Evolutionary conservation across 495 filamentous ascomycete species (phyloP), one percentile per base, ranked within the genome.

Genomic region (Choiromyces venosus): DNA sequence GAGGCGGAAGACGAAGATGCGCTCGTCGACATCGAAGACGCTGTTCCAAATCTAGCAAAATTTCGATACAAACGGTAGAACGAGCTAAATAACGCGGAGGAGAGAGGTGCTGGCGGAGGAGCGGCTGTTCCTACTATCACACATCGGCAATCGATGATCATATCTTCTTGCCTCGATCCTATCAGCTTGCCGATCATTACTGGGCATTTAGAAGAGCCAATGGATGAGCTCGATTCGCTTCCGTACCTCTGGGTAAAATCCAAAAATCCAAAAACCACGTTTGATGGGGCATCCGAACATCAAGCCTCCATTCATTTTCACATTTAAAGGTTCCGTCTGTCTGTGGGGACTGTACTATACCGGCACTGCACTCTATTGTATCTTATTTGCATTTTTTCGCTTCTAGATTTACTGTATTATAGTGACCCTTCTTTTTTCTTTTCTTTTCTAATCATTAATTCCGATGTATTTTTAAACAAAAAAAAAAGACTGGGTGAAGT

Each of bases 11-110:
- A 71, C n/a, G 72, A 79, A 33, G 79, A 78, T 33, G 79, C 71
- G 37, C 76, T 74, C 29, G 79, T 80, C 67, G 79, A 79, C 68
- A 74, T 82, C 18, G 81, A 83, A 29, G 81, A 81, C 33, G 66
- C 68, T 25, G 73, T 77, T 44, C 74, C 75, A 1, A 38, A 70
- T 29, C 37, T 77, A 18, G 68, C 46, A 38, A 25, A 37, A 18
- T 37, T 66, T 74, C 64, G n/a, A 61, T 68, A 68, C 12, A 61
- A 61, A 29, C 52, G 52, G 52, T 61, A 61, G 25, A n/a, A 33
- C 52, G 52, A 33, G 52, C 3, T 56, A 12, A 56, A 25, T 25
- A 18, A 18, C 25, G 25, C 25, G 25, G 25, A 14, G 12, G 25
- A 61, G 52, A 33, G 52, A 9, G 52, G 25, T 1, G n/a, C n/a